A percentile compares a stretch with the other conserved stretches of the same genome.
Conservation (phyloP, 352 stramenopile genomes). For the Pythium utonaiense region DNA sequence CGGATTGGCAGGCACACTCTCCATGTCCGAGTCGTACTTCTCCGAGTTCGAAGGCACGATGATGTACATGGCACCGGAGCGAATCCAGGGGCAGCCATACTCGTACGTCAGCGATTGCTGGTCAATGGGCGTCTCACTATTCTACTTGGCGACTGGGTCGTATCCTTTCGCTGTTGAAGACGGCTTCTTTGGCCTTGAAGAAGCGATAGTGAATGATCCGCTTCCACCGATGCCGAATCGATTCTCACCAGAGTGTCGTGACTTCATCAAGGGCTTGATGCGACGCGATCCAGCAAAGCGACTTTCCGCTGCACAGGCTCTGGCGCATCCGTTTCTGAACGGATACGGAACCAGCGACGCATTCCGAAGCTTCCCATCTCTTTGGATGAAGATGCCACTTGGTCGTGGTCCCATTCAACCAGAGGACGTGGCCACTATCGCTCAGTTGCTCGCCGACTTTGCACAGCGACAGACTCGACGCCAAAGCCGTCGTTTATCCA, state of each 20-base stretch:
- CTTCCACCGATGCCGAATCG: constrained; percentile 68
- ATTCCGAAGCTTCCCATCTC: constrained; percentile 30
- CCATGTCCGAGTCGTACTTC: constrained; percentile 76
- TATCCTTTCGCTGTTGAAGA: constrained; percentile 76
- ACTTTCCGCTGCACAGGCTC: constrained; percentile 79
- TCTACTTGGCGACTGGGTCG: constrained; percentile 54
- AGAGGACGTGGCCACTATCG: constrained; percentile 29
- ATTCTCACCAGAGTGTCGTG: constrained; percentile 87
- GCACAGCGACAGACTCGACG: constrained; percentile 12
- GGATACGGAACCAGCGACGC: constrained; percentile 35
- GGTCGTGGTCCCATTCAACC: constrained; percentile 17
- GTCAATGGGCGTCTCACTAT: constrained; percentile 73
- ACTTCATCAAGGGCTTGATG: constrained; percentile 92
- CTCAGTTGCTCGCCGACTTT: constrained; percentile 36
- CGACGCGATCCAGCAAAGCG: constrained; percentile 79
- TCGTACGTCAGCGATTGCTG: constrained; percentile 76
- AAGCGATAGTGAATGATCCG: constrained; percentile 74
- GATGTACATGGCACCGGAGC: constrained; percentile 94
- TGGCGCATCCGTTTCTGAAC: constrained; percentile 88
- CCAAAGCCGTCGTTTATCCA: constrained; percentile 3
- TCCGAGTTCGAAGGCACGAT: constrained; percentile 90
- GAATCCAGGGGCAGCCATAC: constrained; percentile 87
- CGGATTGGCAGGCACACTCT: constrained; percentile 67
- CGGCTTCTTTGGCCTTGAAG: constrained; percentile 81
- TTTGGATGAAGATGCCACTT: constrained; percentile 41